phyloP scores from a whole-genome alignment of 148 eudicot species.

The Polygonum aviculare region DNA sequence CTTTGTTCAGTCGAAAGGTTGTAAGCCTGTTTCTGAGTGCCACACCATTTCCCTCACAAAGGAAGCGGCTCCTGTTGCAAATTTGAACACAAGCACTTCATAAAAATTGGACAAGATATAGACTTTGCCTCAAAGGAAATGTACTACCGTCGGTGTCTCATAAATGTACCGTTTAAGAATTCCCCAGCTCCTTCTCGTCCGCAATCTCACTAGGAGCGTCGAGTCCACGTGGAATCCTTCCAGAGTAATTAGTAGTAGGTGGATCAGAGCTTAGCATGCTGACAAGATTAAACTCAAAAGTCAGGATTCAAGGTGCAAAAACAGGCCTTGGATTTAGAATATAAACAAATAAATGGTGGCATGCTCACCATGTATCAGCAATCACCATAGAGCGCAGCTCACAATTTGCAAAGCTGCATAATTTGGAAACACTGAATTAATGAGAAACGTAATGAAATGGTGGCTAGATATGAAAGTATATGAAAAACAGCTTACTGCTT shows the following conservation, averaged over 20 bases:
- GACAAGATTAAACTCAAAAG: not conserved
- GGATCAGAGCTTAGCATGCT: constrained; percentile 12
- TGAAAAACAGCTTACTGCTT: constrained; percentile 29
- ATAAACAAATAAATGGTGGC: not conserved
- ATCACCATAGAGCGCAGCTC: constrained; percentile 10
- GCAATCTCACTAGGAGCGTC: not conserved
- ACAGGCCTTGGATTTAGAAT: not conserved
- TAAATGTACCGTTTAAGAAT: not conserved
- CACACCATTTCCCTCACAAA: not conserved
- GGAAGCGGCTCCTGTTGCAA: not conserved
- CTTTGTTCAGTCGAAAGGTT: not conserved
- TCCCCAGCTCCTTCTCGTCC: not conserved
- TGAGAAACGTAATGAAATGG: not conserved
- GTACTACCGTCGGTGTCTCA: not conserved
- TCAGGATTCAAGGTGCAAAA: not conserved
- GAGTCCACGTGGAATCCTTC: not conserved
- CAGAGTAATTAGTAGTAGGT: not conserved
- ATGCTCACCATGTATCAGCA: constrained; percentile 10
- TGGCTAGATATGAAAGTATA: not conserved
- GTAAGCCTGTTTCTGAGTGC: not conserved
- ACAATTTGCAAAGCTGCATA: constrained; percentile 10
- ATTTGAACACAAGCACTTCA: not conserved
- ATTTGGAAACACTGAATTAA: not conserved
- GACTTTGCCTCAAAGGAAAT: not conserved
- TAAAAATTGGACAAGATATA: not conserved